These are phyloP conservation scores for Penicillium antarcticum DNA, from an alignment of 495 filamentous ascomycete genomes.

Conservation along the genomic window DNA sequence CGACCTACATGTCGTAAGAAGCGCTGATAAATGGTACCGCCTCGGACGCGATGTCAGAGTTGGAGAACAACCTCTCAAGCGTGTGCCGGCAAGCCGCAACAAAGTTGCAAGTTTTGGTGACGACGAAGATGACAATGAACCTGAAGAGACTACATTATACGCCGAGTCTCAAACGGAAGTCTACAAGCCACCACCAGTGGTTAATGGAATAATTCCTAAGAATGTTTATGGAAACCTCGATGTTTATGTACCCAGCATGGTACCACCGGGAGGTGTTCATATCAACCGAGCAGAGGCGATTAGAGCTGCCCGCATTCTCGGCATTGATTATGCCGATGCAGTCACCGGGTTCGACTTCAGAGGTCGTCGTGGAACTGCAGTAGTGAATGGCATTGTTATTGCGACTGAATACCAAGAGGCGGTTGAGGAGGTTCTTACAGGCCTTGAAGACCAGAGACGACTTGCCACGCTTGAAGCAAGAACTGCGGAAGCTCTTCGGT, in stretches of 20 bases:
- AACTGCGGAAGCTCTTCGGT: conserved; percentile 53
- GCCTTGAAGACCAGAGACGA: conserved; percentile 58
- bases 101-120: conserved; percentile 34
- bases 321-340: conserved; percentile 84
- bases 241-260: conserved; percentile 88
- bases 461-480: conserved; percentile 55
- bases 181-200: conserved; percentile 73
- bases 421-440: conserved; percentile 61
- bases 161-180: conserved; percentile 70
- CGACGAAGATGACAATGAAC: conserved; percentile 41
- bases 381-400: conserved; percentile 72
- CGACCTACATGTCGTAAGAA: conserved; percentile 73
- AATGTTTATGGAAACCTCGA: conserved; percentile 90
- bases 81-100: conserved; percentile 47
- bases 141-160: conserved; percentile 56
- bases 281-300: conserved; percentile 62
- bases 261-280: conserved; percentile 78
- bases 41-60: conserved; percentile 72
- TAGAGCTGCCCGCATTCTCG: conserved; percentile 70
- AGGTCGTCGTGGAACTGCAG: conserved; percentile 76
- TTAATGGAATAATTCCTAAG: conserved; percentile 71
- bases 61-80: conserved; percentile 75
- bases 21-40: conserved; percentile 83
- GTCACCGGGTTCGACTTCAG: conserved; percentile 87
- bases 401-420: conserved; percentile 68